Evolutionary conservation across 2,329 filamentous ascomycete genomes (phyloP), one percentile per base, ranked within the genome.

Genomic region (Pseudogymnoascus sp.): DNA sequence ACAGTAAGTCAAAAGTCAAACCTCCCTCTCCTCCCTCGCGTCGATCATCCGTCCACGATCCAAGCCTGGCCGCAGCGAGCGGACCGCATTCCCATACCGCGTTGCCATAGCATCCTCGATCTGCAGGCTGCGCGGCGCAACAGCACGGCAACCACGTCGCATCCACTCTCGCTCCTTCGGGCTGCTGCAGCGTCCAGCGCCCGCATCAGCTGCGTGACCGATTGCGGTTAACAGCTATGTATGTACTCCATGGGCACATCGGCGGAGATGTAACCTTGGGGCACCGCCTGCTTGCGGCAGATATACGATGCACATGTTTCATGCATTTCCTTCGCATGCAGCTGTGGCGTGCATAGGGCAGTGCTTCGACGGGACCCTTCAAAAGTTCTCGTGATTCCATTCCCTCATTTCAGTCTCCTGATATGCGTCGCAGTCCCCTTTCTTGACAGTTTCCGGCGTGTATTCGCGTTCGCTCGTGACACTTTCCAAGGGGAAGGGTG

Each of bases 261-360:
- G 10, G 28, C 50, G n/a, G 11, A 50, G 33, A 28, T 56, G 50
- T 56, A 56, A 56, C 28, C 28, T 18, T 33, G 31, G 10, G 28
- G 3, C 50, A 10, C 7, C 47, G 50, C 50, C 50, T 56, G 50
- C 28, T 56, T 33, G 50, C 28, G 50, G 50, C 50, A 56, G 50
- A 56, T 56, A 56, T 56, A 56, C 50, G 50, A 56, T 56, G 50
- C 28, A 35, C 50, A 56, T 56, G 50, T 56, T 56, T 56, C 50
- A 56, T 56, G 50, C 50, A 56, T 56, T 56, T 56, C n/a, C 50
- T 56, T 56, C 50, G 50, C 50, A 56, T 56, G 50, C 50, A 56
- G 50, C 50, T 21, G 28, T 56, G 50, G 50, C 50, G 28, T 56
- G 50, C 50, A 56, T 56, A 33, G 50, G 28, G 28, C 28, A 7